Evolutionary conservation across 495 filamentous ascomycete species (phyloP), one percentile per base, ranked within the genome.

Genomic region (Entonaema liquescens): DNA sequence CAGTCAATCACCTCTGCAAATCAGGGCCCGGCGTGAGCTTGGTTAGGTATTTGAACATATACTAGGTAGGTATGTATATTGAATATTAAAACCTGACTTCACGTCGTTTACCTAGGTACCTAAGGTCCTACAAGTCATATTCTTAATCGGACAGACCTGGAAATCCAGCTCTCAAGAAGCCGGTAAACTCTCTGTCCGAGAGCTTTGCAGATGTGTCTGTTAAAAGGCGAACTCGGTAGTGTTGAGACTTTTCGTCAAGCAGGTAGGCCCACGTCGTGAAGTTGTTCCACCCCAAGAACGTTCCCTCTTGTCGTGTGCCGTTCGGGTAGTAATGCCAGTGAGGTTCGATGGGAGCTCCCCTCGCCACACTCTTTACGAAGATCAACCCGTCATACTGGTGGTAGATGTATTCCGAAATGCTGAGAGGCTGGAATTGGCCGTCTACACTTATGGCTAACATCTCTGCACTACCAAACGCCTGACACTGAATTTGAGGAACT

Each of bases 291-390:
- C 67, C 67, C 19, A 73, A 26, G 36, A 67, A 73, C 1, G 70
- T 73, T 11, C 70, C 65, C 2, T 40, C 57, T 21, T 70, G 70
- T 19, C 70, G 65, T 12, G 70, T 73, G 4, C 70, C 70, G 61
- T 73, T 73, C 5, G 65, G 42, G 44, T 61, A 73, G 56, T 69
- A 73, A 28, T 73, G 70, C 70, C 66, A 73, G 33, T 73, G 61
- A n/a, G 66, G 70, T 53, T 73, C 44, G 38, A 73, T 73, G 1
- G 62, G 66, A 8, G 70, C 70, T 40, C 70, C 70, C 28, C 4
- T 53, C 3, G 70, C 15, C 26, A 65, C 57, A 23, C 25, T 66
- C 66, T 66, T 62, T 15, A 62, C 53, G 57, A 73, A 70, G 3
- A 66, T 13, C 2, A 73, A 62, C 26, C 70, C 70, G 42, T 66